Evolutionary conservation across 2,329 filamentous ascomycete genomes (phyloP), one percentile per base, ranked within the genome.

Genomic region (Venturia effusa): DNA sequence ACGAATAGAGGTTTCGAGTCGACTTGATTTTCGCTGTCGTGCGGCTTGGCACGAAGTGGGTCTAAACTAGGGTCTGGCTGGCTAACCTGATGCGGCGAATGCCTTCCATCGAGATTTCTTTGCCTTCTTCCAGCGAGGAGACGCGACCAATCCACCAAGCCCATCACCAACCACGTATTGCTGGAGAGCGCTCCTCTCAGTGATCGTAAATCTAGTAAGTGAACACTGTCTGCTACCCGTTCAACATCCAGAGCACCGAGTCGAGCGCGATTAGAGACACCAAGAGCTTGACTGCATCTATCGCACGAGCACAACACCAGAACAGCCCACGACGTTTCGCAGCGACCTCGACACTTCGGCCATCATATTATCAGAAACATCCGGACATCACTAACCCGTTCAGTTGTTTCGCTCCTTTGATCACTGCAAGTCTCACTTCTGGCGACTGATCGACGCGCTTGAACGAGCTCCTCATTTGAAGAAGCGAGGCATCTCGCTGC

Each of bases 401-500:
- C 30, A 57, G 51, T 34, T 34, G 51, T 57, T 34, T 34, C 51
- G 19, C 34, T 34, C 51, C n/a, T 57, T 57, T 57, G 30, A 57
- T 57, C 51, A n/a, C 34, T 30, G 51, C 51, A 34, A 30, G 51
- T 55, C 13, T 32, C 51, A 34, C 19, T 32, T 55, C 51, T 55
- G 51, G 30, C 51, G 51, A 34, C 30, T n/a, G 51, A 57, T 57
- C 27, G 1, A 34, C 13, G 51, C 13, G 51, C 51, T 57, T 57
- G 51, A 57, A 57, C 27, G 27, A 57, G 51, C 30, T 34, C 51
- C 34, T 57, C 51, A 34, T 34, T 57, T 57, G 48, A 57, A 57
- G 51, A 57, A 19, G 51, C 51, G 51, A 57, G 51, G 51, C 51
- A 34, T 34, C 51, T 57, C 51, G 51, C 51, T 57, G 51, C 51